Percentiles rank a stretch among this genome's conserved stretches.
Conservation (phyloP, 208 protist genomes). For the Crithidia sp. region DNA sequence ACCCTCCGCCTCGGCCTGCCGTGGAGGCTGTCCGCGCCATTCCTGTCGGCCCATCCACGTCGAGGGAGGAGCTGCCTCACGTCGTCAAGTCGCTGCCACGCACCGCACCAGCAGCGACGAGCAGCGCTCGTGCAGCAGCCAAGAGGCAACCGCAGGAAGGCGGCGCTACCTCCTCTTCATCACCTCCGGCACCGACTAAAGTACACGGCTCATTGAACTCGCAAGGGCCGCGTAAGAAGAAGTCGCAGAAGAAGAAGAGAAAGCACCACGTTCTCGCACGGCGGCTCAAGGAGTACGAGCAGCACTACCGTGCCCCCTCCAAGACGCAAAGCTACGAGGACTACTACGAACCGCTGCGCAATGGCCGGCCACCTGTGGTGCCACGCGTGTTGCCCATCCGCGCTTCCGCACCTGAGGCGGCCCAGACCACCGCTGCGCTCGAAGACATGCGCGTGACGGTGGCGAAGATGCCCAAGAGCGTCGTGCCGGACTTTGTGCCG, state of each 20-base stretch:
- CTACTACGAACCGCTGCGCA: conserved; percentile 51
- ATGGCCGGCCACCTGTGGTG: neutral
- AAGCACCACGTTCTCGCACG: conserved; percentile 31
- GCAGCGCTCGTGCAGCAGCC: neutral
- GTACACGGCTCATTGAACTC: neutral
- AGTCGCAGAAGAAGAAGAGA: conserved; percentile 23
- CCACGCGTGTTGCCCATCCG: conserved; percentile 11
- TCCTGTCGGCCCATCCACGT: neutral
- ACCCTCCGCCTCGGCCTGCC: neutral
- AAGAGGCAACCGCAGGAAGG: neutral
- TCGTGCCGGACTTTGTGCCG: conserved; percentile 40
- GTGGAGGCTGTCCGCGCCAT: neutral
- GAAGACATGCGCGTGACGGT: conserved; percentile 41
- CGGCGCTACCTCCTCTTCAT: neutral
- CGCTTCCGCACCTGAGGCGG: conserved; percentile 5
- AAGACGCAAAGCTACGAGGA: conserved; percentile 60
- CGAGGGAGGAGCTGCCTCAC: conserved; percentile 8
- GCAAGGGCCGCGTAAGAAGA: neutral
- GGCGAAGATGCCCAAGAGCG: conserved; percentile 37
- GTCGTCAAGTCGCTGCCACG: neutral
- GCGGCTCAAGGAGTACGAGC: conserved; percentile 62
- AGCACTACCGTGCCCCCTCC: conserved; percentile 42
- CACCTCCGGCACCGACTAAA: neutral
- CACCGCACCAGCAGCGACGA: too few relatives aligned
- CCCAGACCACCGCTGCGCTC: conserved; percentile 24